Evolutionary conservation across 345 rosid genomes (phyloP).

Genomic region (Rubroshorea leprosula): DNA sequence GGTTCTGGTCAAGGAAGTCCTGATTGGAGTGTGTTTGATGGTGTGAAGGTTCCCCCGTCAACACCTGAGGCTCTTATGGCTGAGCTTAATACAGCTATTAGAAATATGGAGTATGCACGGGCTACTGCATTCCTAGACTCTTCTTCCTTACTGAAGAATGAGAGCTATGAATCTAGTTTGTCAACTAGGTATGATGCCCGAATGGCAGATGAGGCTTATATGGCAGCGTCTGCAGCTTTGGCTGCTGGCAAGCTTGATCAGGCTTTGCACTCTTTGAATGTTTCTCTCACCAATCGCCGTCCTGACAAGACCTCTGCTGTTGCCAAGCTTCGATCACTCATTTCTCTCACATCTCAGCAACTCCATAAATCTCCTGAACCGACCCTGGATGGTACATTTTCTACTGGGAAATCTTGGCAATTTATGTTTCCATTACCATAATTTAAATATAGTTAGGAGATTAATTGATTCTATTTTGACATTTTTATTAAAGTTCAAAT

Average conservation of each 20-base stretch:
- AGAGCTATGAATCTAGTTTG: conserved; percentile 10
- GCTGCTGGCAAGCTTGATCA: conserved; percentile 66
- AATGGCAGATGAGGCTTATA: conserved; percentile 58
- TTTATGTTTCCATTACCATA: too few species aligned
- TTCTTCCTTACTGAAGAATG: conserved; percentile 18
- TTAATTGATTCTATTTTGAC: too few species aligned
- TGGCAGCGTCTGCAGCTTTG: conserved; percentile 57
- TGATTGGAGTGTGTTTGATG: conserved; percentile 44
- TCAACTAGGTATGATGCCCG: conserved; percentile 31
- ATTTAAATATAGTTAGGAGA: too few species aligned
- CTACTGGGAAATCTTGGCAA: too few species aligned
- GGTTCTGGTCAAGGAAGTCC: conserved; percentile 32
- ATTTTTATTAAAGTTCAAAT: too few species aligned
- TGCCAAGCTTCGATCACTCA: conserved; percentile 53
- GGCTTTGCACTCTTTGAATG: conserved; percentile 51
- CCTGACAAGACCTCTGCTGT: conserved; percentile 43
- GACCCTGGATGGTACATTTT: too few species aligned
- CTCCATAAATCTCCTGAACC: conserved; percentile 18
- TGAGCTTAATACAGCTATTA: conserved; percentile 50
- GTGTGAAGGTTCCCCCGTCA: conserved; percentile 36
- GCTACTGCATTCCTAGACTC: conserved; percentile 36
- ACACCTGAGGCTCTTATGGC: conserved; percentile 58
- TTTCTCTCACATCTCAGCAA: conserved; percentile 29
- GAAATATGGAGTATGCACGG: conserved; percentile 44
- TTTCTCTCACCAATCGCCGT: conserved; percentile 37